phyloP scores from a whole-genome alignment of 2,329 filamentous ascomycete genomes.

The Rhytidhysteron rufulum region DNA sequence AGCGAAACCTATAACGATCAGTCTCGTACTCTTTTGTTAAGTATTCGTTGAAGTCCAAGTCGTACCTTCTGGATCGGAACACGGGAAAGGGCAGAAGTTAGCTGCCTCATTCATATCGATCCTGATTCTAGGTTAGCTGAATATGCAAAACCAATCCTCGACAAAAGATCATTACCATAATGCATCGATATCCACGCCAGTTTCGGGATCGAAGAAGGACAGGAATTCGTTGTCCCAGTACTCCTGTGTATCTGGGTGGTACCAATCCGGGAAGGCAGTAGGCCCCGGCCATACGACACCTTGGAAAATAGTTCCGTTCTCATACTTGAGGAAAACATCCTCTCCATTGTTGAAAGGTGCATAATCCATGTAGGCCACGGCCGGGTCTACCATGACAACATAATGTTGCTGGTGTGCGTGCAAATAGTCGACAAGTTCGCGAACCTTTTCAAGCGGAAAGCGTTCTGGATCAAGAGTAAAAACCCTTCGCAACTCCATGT shows the following conservation, averaged over 20 bases:
- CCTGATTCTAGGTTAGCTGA: no score
- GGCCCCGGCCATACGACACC: constrained; percentile 76
- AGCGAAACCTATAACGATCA: constrained; percentile 34
- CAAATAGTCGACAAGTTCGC: constrained; percentile 62
- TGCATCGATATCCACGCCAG: constrained; percentile 70
- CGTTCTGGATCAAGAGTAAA: constrained; percentile 64
- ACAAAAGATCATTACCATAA: constrained; percentile 47
- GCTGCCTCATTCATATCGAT: constrained; percentile 38
- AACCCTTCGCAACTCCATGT: constrained; percentile 58
- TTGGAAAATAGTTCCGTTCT: constrained; percentile 55
- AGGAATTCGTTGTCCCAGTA: constrained; percentile 70
- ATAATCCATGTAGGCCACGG: constrained; percentile 48
- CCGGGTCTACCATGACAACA: constrained; percentile 75
- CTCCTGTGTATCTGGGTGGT: constrained; percentile 56
- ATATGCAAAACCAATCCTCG: neutral
- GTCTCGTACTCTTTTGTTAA: no score
- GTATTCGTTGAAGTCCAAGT: neutral
- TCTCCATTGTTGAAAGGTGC: constrained; percentile 59
- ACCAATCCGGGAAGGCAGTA: constrained; percentile 74
- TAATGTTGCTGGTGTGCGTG: constrained; percentile 66
- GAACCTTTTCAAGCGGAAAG: constrained; percentile 59
- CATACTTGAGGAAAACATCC: constrained; percentile 49
- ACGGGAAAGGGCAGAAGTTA: constrained; percentile 43
- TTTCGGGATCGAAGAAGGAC: constrained; percentile 60
- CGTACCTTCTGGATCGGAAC: constrained; percentile 37